Evolutionary conservation across 805 yeast genomes (phyloP).

Genomic region (Suhomyces pyralidae): DNA sequence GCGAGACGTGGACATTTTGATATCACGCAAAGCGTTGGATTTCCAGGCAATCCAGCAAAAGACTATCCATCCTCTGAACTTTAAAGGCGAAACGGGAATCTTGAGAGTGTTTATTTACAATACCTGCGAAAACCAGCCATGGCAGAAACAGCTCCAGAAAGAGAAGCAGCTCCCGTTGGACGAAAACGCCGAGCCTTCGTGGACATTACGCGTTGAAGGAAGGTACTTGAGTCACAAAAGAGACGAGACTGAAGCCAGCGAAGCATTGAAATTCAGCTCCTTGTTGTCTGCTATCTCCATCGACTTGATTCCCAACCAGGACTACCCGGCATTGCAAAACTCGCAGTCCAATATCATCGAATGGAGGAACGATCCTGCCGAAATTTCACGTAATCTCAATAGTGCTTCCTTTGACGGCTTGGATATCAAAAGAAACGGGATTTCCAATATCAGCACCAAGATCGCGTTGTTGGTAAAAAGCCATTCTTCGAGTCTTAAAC

Average conservation of each 20-base stretch:
- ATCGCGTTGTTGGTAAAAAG: slow-evolving; percentile 62
- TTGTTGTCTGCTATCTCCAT: slow-evolving; percentile 82
- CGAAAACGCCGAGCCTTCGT: slow-evolving; percentile 45
- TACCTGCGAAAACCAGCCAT: slow-evolving; percentile 81
- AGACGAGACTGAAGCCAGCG: slow-evolving; percentile 28
- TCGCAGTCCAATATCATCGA: slow-evolving; percentile 56
- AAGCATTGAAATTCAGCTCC: slow-evolving; percentile 60
- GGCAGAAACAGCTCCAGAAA: slow-evolving; percentile 49
- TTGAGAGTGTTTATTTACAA: slow-evolving; percentile 82
- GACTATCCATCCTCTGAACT: slow-evolving; percentile 36
- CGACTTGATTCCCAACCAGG: slow-evolving; percentile 54
- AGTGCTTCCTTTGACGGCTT: slow-evolving; percentile 71
- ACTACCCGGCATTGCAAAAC: slow-evolving; percentile 33
- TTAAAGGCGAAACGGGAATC: slow-evolving; percentile 49
- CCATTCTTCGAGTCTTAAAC: slow-evolving; percentile 61
- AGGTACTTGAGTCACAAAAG: slow-evolving; percentile 56
- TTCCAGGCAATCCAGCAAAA: slow-evolving; percentile 62
- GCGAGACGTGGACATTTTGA: slow-evolving; percentile 70
- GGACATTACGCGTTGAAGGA: slow-evolving; percentile 92
- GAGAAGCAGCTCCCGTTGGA: slow-evolving; percentile 15
- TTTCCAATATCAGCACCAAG: slow-evolving; percentile 51
- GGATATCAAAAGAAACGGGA: slow-evolving; percentile 80
- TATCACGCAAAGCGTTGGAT: slow-evolving; percentile 81
- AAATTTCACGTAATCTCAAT: slow-evolving; percentile 17
- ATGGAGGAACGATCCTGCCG: slow-evolving; percentile 73